A percentile compares a stretch with the other conserved stretches of the same genome.
Evolutionary conservation across 352 stramenopile genomes (phyloP).

Genomic region (Phytopythium aichiense): DNA sequence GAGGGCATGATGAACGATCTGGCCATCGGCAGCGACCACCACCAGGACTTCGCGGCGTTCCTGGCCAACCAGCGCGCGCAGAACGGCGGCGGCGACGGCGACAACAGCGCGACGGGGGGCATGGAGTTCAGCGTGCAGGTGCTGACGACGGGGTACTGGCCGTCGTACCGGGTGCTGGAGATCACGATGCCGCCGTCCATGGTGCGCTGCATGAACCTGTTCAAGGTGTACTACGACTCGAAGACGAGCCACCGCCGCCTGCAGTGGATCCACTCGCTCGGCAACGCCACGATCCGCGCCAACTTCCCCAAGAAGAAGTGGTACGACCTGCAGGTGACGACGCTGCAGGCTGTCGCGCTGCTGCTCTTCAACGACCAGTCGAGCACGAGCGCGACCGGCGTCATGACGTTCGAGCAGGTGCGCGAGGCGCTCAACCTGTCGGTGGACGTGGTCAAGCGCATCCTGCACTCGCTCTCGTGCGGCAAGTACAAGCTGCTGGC

Average conservation of each 20-base stretch:
- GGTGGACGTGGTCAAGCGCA: slow-evolving; percentile 95
- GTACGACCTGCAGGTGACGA: slow-evolving; percentile 98
- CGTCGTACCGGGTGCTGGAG: slow-evolving; percentile 96
- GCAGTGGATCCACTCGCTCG: slow-evolving; percentile 96
- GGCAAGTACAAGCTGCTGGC: slow-evolving; percentile 98
- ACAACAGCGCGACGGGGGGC: slow-evolving; percentile 30
- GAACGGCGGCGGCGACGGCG: slow-evolving; percentile 12
- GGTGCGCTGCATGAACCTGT: slow-evolving; percentile 95
- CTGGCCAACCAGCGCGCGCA: slow-evolving; percentile 85
- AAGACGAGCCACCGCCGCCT: slow-evolving; percentile 94
- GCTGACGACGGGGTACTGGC: slow-evolving; percentile 98
- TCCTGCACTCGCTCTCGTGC: slow-evolving; percentile 98
- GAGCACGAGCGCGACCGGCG: slow-evolving; percentile 37
- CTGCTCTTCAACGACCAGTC: slow-evolving; percentile 91
- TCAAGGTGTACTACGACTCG: slow-evolving; percentile 94
- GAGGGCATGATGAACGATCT: slow-evolving; percentile 99
- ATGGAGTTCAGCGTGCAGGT: slow-evolving; percentile 97
- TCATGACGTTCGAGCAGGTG: slow-evolving; percentile 89
- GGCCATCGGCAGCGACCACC: slow-evolving; percentile 95
- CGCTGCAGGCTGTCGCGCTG: slow-evolving; percentile 95
- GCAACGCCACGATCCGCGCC: slow-evolving; percentile 90
- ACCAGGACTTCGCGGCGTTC: slow-evolving; percentile 94
- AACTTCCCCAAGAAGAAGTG: slow-evolving; percentile 87
- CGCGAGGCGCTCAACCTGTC: slow-evolving; percentile 93
- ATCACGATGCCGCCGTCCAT: slow-evolving; percentile 93